These are phyloP conservation scores for Chaetothyriales sp. DNA, from an alignment of 2,329 filamentous ascomycete genomes.

Conservation along the genomic window DNA sequence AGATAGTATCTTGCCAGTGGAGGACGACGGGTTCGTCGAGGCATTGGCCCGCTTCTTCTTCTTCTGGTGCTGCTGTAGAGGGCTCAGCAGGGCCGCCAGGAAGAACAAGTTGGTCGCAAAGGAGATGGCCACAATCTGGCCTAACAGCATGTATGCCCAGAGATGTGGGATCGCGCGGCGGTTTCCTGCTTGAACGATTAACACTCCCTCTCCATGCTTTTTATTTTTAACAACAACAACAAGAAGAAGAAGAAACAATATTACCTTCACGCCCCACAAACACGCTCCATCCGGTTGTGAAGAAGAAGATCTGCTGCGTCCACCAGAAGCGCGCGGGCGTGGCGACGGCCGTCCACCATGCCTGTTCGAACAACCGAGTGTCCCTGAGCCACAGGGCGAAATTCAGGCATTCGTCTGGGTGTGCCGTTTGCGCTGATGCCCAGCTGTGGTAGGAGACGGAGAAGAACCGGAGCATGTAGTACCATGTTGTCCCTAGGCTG, in stretches of 20 bases:
- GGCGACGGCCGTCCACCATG: constrained; percentile 4
- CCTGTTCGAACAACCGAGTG: constrained; percentile 7
- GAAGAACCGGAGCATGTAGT: constrained; percentile 12
- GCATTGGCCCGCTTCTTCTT: not conserved
- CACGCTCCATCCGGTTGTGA: not conserved
- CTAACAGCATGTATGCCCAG: constrained; percentile 43
- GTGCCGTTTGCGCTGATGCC: not conserved
- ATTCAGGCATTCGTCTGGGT: not conserved
- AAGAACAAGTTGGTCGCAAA: constrained; percentile 48
- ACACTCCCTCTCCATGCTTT: constrained; percentile 28
- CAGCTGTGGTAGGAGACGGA: constrained; percentile 8
- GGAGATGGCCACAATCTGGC: constrained; percentile 44
- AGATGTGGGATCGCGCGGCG: constrained; percentile 31
- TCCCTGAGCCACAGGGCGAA: constrained; percentile 8
- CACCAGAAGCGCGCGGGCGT: constrained; percentile 7
- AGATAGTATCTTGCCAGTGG: not conserved
- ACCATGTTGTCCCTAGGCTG: constrained; percentile 9
- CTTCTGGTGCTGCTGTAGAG: not conserved
- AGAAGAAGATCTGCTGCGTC: constrained; percentile 4
- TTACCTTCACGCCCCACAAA: constrained; percentile 10
- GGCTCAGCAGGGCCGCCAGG: not conserved
- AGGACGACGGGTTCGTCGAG: not conserved
- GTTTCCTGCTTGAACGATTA: not conserved
- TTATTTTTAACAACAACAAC: constrained; percentile 17
- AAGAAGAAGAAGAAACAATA: no score